Evolutionary conservation across 2,329 filamentous ascomycete genomes (phyloP).

Genomic region (Acrodontium crateriforme): DNA sequence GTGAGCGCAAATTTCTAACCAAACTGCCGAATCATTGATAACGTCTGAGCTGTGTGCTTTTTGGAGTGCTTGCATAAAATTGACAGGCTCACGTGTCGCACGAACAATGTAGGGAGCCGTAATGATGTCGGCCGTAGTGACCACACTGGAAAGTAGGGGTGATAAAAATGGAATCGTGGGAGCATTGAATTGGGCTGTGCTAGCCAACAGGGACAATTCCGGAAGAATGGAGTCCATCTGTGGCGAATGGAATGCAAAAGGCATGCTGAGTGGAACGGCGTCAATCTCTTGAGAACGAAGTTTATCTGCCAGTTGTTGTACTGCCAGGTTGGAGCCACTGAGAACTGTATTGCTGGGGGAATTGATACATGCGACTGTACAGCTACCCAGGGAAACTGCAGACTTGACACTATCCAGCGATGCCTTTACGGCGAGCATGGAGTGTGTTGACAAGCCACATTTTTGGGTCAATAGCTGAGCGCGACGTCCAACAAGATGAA

Average conservation of each 20-base stretch:
- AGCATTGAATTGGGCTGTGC: constrained; percentile 10
- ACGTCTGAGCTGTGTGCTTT: constrained; percentile 6
- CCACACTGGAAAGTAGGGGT: constrained; percentile 13
- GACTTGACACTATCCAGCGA: constrained; percentile 5
- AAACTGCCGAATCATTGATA: constrained; percentile 3
- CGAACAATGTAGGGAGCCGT: constrained; percentile 11
- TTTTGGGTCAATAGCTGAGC: constrained; percentile 19
- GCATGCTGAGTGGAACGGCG: constrained; percentile 10
- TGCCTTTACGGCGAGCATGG: constrained; percentile 15
- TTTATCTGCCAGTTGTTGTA: constrained; percentile 3
- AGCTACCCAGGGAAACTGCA: constrained; percentile 2
- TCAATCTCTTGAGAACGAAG: constrained; percentile 4
- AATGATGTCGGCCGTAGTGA: constrained; percentile 10
- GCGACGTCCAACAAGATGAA: constrained; percentile 24
- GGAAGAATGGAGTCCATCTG: constrained; percentile 19
- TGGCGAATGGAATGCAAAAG: constrained; percentile 21
- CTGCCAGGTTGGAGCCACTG: constrained; percentile 8
- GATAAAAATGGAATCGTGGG: constrained; percentile 20
- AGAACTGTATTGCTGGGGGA: constrained; percentile 12
- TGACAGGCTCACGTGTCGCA: constrained; percentile 28
- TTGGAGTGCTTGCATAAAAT: constrained; percentile 14
- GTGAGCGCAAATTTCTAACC: constrained; percentile 8
- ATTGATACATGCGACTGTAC: constrained; percentile 18
- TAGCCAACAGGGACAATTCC: constrained; percentile 8
- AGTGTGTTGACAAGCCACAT: constrained; percentile 13